Evolutionary conservation across 2,329 filamentous ascomycete genomes (phyloP), one percentile per base, ranked within the genome.

Genomic region (Penicillium sclerotigenum): DNA sequence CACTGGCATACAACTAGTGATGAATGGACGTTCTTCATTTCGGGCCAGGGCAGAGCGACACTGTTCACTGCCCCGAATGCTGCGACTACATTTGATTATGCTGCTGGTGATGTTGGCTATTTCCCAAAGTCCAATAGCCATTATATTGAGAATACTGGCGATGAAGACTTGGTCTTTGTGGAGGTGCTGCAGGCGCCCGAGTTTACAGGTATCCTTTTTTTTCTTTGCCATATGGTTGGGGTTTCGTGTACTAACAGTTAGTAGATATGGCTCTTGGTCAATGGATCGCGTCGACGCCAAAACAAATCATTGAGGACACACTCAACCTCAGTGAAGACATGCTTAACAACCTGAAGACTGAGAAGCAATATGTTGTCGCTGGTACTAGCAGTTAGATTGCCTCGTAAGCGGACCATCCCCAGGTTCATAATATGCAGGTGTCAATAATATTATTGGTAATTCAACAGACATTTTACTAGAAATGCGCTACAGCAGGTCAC

Each of bases 1-100:
- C 89, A 92, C 76, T 92, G 89, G 89, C 89, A 92, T 68, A 87
- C 88, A 0, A 85, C 84, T 42, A 87, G 87, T 13, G 89, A 91
- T 66, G 88, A 91, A 71, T 92, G 88, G 88, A 88, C 85, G 7
- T 92, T 89, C 73, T 91, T 92, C 77, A 83, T 92, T 69, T 75
- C 76, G 26, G 89, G 89, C 0, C 83, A 84, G 38, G 89, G 87
- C 0, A 82, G 89, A 31, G 83, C 91, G 14, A 91, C 88, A 14
- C 82, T 92, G 61, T 92, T 91, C 67, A 87, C 83, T 0, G 81
- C 87, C 2, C 83, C 88, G 63, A 83, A 85, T 28, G 83, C 78
- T 22, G 87, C 88, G 0, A 80, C 87, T 24, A 92, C 89, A 0
- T 92, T 92, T 67, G 85, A 92, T 75, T 92, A 89, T 71, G 75